Conservation (phyloP, 2,329 filamentous ascomycete genomes). For the Lithohypha guttulata region DNA sequence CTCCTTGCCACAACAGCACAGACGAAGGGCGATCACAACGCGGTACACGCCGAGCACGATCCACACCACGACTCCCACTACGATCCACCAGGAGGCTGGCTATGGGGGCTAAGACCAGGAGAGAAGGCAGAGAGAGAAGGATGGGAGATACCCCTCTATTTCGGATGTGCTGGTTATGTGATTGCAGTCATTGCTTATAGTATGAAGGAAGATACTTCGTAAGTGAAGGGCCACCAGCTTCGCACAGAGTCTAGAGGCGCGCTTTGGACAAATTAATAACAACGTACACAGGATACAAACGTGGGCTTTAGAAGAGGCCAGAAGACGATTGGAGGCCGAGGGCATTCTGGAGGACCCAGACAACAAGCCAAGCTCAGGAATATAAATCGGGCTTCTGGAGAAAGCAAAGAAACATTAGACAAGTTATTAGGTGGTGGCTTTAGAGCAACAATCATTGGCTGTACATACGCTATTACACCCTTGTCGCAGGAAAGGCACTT, state of each 20-base stretch:
- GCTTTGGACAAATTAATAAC: slow-evolving; percentile 1
- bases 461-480: too few relatives aligned
- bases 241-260: background rate
- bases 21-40: slow-evolving; percentile 1
- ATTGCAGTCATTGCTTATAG: slow-evolving; percentile 71
- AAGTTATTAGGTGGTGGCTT: too few relatives aligned
- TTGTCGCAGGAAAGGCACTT: too few relatives aligned
- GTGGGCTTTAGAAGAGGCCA: slow-evolving; percentile 94
- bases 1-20: slow-evolving; percentile 4
- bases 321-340: slow-evolving; percentile 88
- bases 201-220: slow-evolving; percentile 99
- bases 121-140: slow-evolving; percentile 95
- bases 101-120: slow-evolving; percentile 86
- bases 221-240: slow-evolving; percentile 39
- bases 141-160: slow-evolving; percentile 81
- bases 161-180: slow-evolving; percentile 42
- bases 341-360: slow-evolving; percentile 78
- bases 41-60: slow-evolving; percentile 1
- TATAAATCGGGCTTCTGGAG: too few relatives aligned
- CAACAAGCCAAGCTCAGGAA: background rate
- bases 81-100: slow-evolving; percentile 82
- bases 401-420: too few relatives aligned
- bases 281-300: slow-evolving; percentile 75
- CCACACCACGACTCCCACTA: slow-evolving; percentile 46
- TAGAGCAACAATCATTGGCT: too few relatives aligned